Percentiles rank a stretch among this genome's conserved stretches.
Conservation (phyloP, 2,329 filamentous ascomycete genomes). For the Niveomyces coronatus region DNA sequence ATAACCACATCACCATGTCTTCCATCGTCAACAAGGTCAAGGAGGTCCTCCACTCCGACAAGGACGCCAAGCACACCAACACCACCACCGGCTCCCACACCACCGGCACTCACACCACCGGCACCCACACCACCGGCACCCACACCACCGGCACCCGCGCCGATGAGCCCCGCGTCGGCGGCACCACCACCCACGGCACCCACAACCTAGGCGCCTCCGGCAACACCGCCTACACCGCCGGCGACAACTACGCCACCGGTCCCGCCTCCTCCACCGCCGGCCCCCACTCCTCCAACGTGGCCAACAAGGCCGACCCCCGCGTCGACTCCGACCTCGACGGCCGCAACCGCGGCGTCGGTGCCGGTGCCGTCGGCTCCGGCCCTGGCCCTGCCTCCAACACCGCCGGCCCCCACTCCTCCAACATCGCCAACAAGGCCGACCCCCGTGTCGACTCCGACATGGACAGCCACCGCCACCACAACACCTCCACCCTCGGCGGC, state of each 20-base stretch:
- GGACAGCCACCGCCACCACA: constrained; percentile 27
- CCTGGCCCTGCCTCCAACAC: constrained; percentile 14
- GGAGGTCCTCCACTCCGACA: constrained; percentile 39
- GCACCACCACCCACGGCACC: constrained; percentile 37
- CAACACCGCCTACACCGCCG: constrained; percentile 19
- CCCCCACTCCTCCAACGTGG: constrained; percentile 30
- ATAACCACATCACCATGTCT: constrained; percentile 37
- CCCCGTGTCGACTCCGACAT: constrained; percentile 43
- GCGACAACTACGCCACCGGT: constrained; percentile 12
- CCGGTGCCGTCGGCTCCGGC: constrained; percentile 7
- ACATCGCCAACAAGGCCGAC: constrained; percentile 37
- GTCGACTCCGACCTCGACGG: constrained; percentile 40
- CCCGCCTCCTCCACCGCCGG: constrained; percentile 18
- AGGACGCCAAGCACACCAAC: constrained; percentile 19
- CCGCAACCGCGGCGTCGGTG: constrained; percentile 16
- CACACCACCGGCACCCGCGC: constrained; percentile 24
- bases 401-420: constrained; percentile 32
- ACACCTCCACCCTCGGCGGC: not conserved
- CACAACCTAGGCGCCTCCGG: constrained; percentile 14
- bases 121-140: constrained; percentile 1
- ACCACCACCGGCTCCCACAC: constrained; percentile 17
- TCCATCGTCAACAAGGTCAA: constrained; percentile 49
- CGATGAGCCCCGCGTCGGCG: constrained; percentile 33
- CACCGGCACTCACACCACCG: constrained; percentile 10
- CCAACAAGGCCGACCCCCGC: constrained; percentile 40